Percentiles rank a stretch among this genome's conserved stretches.
Evolutionary conservation across 441 rosid genomes (phyloP).

Genomic region (Adansonia madagascariensis): DNA sequence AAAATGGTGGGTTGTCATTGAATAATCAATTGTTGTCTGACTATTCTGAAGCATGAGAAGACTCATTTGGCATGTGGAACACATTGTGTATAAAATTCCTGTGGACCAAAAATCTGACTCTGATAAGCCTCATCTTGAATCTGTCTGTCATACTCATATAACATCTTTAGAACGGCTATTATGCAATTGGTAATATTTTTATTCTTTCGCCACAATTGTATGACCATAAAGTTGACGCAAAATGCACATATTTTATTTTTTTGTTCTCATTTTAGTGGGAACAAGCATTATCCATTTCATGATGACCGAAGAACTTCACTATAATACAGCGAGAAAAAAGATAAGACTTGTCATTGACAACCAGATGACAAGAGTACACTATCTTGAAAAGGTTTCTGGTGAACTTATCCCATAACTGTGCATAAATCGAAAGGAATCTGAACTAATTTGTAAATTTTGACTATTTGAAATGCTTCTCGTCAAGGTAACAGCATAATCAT

Average conservation of each 20-base stretch:
- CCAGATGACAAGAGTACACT: slow-evolving; percentile 1
- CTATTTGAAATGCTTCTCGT: slow-evolving; percentile 11
- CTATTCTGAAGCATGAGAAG: slow-evolving; percentile 35
- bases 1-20: background rate
- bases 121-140: slow-evolving; percentile 27
- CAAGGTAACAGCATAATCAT: slow-evolving; percentile 18
- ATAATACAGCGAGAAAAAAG: background rate
- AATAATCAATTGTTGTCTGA: slow-evolving; percentile 20
- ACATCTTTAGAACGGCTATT: slow-evolving; percentile 14
- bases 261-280: slow-evolving; percentile 25
- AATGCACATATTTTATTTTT: slow-evolving; percentile 17
- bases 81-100: slow-evolving; percentile 16
- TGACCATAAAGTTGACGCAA: slow-evolving; percentile 26
- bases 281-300: slow-evolving; percentile 32
- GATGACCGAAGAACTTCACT: slow-evolving; percentile 17
- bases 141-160: slow-evolving; percentile 22
- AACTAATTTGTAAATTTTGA: slow-evolving; percentile 7
- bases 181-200: slow-evolving; percentile 2
- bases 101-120: slow-evolving; percentile 27
- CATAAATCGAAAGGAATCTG: slow-evolving; percentile 1
- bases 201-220: slow-evolving; percentile 10
- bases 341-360: background rate
- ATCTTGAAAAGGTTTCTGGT: slow-evolving; percentile 13
- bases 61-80: slow-evolving; percentile 21
- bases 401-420: slow-evolving; percentile 23